Evolutionary conservation across 202 grass and related monocot genomes (phyloP).

Genomic region (Hordeum pubiflorum): DNA sequence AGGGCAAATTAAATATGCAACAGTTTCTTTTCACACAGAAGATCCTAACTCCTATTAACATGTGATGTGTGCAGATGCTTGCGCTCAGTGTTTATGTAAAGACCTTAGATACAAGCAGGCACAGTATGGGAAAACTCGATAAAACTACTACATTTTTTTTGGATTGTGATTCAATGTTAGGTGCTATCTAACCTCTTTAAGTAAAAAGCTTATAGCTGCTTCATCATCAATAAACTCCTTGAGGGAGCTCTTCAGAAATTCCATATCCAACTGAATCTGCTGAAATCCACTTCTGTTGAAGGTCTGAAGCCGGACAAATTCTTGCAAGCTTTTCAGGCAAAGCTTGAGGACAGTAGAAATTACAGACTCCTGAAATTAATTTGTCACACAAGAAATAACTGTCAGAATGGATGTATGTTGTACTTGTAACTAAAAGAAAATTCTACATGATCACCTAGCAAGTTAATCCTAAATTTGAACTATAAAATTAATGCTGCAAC

Average conservation of each 20-base stretch:
- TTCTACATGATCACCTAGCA: background rate
- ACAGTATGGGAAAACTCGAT: background rate
- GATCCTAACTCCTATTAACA: background rate
- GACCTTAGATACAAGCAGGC: background rate
- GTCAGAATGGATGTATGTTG: background rate
- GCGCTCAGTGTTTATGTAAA: background rate
- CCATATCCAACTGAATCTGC: slow-evolving; percentile 98
- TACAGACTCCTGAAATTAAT: slow-evolving; percentile 79
- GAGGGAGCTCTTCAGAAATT: slow-evolving; percentile 87
- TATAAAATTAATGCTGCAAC: background rate
- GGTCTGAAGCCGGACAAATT: slow-evolving; percentile 95
- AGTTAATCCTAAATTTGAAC: slow-evolving; percentile 13
- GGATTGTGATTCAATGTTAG: background rate
- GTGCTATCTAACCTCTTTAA: slow-evolving; percentile 77
- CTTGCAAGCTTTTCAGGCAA: slow-evolving; percentile 96
- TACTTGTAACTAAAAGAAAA: background rate
- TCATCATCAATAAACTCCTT: slow-evolving; percentile 92
- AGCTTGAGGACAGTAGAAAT: slow-evolving; percentile 82
- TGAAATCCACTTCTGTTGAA: slow-evolving; percentile 98
- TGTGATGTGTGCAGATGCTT: background rate
- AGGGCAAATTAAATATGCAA: background rate
- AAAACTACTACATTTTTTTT: background rate
- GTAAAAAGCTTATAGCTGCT: slow-evolving; percentile 82
- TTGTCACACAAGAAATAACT: slow-evolving; percentile 22
- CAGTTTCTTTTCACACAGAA: slow-evolving; percentile 7